phyloP scores from a whole-genome alignment of 805 yeast genomes.

The Maudiozyma saulgeensis region DNA sequence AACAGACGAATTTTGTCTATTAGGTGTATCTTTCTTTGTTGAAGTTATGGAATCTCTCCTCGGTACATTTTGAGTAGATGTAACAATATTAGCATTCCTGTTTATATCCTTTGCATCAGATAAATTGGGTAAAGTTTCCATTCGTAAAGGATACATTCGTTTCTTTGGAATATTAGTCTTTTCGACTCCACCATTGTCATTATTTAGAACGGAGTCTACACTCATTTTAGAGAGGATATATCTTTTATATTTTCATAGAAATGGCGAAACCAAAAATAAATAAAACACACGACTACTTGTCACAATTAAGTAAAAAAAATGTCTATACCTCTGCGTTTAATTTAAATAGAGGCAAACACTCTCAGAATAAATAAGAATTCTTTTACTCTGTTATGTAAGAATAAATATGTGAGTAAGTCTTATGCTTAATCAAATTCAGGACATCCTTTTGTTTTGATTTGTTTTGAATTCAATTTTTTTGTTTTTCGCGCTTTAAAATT shows the following conservation, averaged over 20 bases:
- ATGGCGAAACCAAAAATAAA: background rate
- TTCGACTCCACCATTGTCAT: background rate
- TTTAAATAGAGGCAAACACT: too few relatives aligned
- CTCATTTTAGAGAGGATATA: background rate
- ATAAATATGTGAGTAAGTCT: too few relatives aligned
- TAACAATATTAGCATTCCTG: background rate
- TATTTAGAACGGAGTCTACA: background rate
- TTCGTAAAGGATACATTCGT: conserved; percentile 15
- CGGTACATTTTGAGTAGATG: background rate
- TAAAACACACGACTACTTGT: background rate
- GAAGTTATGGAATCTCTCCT: background rate
- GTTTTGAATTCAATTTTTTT: background rate
- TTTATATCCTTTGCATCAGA: background rate
- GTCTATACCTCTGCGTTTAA: background rate
- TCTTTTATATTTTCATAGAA: too few relatives aligned
- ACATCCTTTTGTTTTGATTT: background rate
- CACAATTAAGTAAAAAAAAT: background rate
- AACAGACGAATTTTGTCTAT: background rate
- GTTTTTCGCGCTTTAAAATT: background rate
- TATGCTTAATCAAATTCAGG: background rate
- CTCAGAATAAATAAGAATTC: too few relatives aligned
- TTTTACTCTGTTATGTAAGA: too few relatives aligned
- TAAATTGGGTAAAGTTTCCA: conserved; percentile 18
- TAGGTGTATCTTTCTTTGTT: background rate
- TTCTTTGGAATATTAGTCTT: conserved; percentile 3